These are phyloP conservation scores for Colletotrichum sp. DNA, from an alignment of 2,329 filamentous ascomycete genomes.

Conservation along the genomic window DNA sequence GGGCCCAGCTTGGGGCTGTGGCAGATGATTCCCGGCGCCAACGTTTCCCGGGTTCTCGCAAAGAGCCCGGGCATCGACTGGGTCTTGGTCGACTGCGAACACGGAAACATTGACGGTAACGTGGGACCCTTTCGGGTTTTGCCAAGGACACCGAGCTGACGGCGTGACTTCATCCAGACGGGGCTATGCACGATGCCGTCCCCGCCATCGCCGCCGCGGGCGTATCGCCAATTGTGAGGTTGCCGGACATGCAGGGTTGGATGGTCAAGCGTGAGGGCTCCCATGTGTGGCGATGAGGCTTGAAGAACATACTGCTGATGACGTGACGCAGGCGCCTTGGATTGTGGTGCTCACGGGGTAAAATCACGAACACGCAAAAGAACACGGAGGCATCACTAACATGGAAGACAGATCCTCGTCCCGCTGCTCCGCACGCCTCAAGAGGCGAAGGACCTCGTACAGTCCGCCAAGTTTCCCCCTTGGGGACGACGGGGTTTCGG, in stretches of 20 bases:
- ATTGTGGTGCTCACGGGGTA: conserved; percentile 63
- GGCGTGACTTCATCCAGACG: conserved; percentile 33
- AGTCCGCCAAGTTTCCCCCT: conserved; percentile 61
- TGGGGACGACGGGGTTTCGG: conserved; percentile 59
- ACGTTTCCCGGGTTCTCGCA: conserved; percentile 64
- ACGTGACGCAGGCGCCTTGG: conserved; percentile 52
- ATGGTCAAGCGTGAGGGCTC: conserved; percentile 58
- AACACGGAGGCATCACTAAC: neutral
- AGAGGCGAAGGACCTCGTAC: conserved; percentile 55
- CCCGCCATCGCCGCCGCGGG: conserved; percentile 55
- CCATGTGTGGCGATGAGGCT: neutral
- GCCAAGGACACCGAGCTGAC: neutral
- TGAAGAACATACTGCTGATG: neutral
- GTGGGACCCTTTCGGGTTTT: conserved; percentile 23
- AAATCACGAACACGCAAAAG: neutral
- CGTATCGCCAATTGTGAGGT: conserved; percentile 49
- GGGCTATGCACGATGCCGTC: conserved; percentile 58
- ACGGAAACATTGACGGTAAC: conserved; percentile 58
- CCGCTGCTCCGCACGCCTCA: conserved; percentile 60
- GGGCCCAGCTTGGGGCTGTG: conserved; percentile 61
- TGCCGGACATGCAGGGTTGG: conserved; percentile 61
- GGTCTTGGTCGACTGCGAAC: conserved; percentile 65
- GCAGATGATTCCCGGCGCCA: conserved; percentile 68
- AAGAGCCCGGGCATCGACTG: conserved; percentile 68
- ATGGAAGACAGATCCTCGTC: conserved; percentile 45